Evolutionary conservation across 208 protist genomes (phyloP).

Genomic region (Wallacemonas sp.): DNA sequence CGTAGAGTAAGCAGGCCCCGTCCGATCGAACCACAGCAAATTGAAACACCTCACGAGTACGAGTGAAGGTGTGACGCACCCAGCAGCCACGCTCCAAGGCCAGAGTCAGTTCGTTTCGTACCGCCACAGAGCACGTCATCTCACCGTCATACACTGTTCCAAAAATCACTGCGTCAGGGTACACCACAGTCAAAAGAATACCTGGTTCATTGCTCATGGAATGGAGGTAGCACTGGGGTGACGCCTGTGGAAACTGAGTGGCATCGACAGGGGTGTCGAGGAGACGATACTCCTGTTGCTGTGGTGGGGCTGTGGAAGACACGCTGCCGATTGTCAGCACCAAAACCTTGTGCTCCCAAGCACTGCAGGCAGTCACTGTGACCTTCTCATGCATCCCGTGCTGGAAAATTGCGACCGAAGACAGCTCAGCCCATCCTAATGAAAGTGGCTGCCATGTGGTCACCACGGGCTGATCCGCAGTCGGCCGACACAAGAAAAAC

Average conservation of each 20-base stretch:
- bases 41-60: constrained; percentile 6
- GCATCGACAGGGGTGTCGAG: background rate
- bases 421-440: background rate
- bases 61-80: constrained; percentile 6
- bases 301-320: background rate
- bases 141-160: constrained; percentile 18
- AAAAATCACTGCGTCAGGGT: constrained; percentile 24
- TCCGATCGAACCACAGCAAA: constrained; percentile 24
- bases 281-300: background rate
- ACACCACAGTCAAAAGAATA: constrained; percentile 22
- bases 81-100: constrained; percentile 23
- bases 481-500: background rate
- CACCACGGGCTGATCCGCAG: background rate
- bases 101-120: constrained; percentile 33
- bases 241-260: background rate
- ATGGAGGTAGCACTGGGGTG: constrained; percentile 4
- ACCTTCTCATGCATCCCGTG: background rate
- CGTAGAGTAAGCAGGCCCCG: constrained; percentile 28
- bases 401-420: background rate
- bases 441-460: background rate
- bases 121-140: constrained; percentile 15
- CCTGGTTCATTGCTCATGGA: background rate
- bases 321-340: background rate
- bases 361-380: background rate
- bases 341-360: background rate